A percentile compares a stretch with the other conserved stretches of the same genome.
Evolutionary conservation across 2,329 filamentous ascomycete genomes (phyloP).

Genomic region (Claviceps spartinae): DNA sequence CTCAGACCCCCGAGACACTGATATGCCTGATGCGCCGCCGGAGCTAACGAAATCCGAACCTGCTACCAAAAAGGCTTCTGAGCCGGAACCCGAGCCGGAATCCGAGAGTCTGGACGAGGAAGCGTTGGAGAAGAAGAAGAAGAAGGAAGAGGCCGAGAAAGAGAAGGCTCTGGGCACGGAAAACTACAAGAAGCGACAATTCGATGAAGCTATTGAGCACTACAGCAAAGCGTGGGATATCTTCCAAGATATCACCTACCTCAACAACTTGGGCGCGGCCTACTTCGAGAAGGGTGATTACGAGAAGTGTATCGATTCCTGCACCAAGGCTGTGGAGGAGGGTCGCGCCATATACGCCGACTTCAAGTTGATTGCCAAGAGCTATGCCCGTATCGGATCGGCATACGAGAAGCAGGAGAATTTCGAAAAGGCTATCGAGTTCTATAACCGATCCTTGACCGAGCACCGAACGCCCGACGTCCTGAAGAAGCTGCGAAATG

Average conservation of each 20-base stretch:
- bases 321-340: conserved; percentile 78
- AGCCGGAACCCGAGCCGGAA: conserved; percentile 39
- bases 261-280: conserved; percentile 90
- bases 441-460: conserved; percentile 86
- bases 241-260: conserved; percentile 91
- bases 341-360: conserved; percentile 83
- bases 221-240: conserved; percentile 92
- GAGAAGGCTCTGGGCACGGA: conserved; percentile 91
- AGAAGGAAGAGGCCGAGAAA: conserved; percentile 83
- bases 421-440: conserved; percentile 63
- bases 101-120: conserved; percentile 71
- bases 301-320: conserved; percentile 72
- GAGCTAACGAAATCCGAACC: conserved; percentile 28
- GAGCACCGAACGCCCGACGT: conserved; percentile 95
- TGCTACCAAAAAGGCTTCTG: conserved; percentile 39
- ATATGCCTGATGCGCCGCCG: conserved; percentile 57
- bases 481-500: conserved; percentile 78
- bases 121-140: conserved; percentile 68
- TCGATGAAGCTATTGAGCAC: conserved; percentile 87
- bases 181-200: conserved; percentile 96
- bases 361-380: conserved; percentile 97
- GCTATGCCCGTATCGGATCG: conserved; percentile 90
- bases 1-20: conserved; percentile 41
- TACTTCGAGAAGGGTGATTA: conserved; percentile 95
- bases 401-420: conserved; percentile 86